phyloP scores from a whole-genome alignment of 345 rosid species.

The Hevea brasiliensis region DNA sequence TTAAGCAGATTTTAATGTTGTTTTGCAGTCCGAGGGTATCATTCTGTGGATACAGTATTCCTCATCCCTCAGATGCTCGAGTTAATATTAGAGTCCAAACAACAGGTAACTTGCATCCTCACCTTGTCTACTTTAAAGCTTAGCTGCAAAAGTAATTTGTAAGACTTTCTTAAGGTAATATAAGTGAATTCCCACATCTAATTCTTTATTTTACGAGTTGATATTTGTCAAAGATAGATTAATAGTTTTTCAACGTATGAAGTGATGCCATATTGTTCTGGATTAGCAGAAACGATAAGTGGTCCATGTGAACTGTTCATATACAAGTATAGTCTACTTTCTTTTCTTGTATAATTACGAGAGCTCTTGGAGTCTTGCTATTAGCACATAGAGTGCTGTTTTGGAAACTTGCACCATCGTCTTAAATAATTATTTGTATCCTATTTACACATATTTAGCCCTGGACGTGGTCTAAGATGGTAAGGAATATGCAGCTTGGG shows the following conservation, averaged over 20 bases:
- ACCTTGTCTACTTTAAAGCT: neutral
- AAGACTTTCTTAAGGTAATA: neutral
- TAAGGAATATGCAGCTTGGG: too few relatives aligned
- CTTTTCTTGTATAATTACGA: neutral
- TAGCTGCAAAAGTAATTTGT: neutral
- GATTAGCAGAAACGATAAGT: neutral
- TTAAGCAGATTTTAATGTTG: constrained; percentile 8
- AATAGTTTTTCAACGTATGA: neutral
- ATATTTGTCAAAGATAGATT: neutral
- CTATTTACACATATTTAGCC: neutral
- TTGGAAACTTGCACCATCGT: neutral
- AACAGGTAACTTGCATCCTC: constrained; percentile 52
- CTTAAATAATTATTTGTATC: neutral
- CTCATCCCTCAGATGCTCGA: constrained; percentile 84
- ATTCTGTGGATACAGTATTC: constrained; percentile 75
- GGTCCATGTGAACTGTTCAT: neutral
- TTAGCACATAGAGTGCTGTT: neutral
- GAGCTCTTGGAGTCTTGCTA: neutral
- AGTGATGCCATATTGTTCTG: neutral
- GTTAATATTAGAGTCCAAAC: constrained; percentile 86
- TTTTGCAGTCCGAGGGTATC: constrained; percentile 77
- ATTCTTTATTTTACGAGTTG: neutral
- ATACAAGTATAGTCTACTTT: neutral
- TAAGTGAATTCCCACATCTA: neutral
- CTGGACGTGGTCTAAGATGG: neutral